Base-by-base conservation (phyloP, 192 early-diverging fungal genomes). In the Umbelopsis isabellina region DNA sequence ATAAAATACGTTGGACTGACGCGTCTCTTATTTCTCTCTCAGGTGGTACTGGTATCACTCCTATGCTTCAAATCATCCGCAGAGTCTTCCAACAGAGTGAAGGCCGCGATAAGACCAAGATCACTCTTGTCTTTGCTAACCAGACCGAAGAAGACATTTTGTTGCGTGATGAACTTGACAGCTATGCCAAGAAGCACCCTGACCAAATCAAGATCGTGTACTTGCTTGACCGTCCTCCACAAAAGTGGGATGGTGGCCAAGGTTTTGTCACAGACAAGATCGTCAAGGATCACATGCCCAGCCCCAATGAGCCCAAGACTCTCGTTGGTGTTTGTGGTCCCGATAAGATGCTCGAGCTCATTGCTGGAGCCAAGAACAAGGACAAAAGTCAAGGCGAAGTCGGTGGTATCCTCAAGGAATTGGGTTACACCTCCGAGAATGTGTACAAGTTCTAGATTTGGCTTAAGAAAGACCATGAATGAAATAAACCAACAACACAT, bases 361-460 rank as follows among this genome's bases (percentile, higher is more conserved):
- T 95, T 53, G 87, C 90, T 74, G 96, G 96, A 15, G 53, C 80
- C 58, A 98, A 98, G 87, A 89, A 86, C 8, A 84, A 84, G 33
- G 91, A 95, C 77, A 91, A 80, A 66, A 87, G 86, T 23, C 97
- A 97, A 80, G 97, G 97, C 41, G 85, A 88, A 22, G 74, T 98
- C 48, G 80, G 78, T 23, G 97, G 97, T 52, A 80, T 94, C n/a
- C 83, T 98, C 46, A 90, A 91, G 86, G 84, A 90, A 77, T 76
- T 61, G 55, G 55, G 55, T 16, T 61, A 61, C 55, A 61, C 55
- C 37, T 61, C 55, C 30, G 55, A 61, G 16, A 33, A 61, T 18
- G 55, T 61, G 27, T 61, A 33, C 55, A 61, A 61, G 15, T 61
- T 61, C 55, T 61, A 61, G 30, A 61, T 35, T 3, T 37, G 55